Percentiles rank a stretch among this genome's conserved stretches.
These are phyloP conservation scores for Wallacemonas sp. DNA, from an alignment of 208 protist genomes.

Conservation along the genomic window DNA sequence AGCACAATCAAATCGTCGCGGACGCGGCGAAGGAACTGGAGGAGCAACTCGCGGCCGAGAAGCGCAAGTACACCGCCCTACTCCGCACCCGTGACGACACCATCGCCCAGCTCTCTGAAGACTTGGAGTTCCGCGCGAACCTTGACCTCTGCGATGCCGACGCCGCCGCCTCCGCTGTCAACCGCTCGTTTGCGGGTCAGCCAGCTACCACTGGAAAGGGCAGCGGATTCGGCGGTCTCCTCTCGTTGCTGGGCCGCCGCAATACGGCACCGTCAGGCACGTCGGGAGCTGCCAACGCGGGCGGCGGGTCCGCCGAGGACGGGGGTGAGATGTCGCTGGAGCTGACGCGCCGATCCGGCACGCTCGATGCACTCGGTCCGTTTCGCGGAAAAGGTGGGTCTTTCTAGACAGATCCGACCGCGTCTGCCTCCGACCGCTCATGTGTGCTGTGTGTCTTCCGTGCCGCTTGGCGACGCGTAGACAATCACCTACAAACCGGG, in stretches of 20 bases:
- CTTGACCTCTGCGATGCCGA: slow-evolving; percentile 45
- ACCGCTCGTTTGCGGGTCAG: not conserved
- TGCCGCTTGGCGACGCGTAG: too few relatives aligned
- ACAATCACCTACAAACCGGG: too few relatives aligned
- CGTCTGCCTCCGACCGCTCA: too few relatives aligned
- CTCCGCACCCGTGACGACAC: slow-evolving; percentile 13
- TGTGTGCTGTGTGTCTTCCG: too few relatives aligned
- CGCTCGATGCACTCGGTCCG: not conserved
- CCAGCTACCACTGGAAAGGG: not conserved
- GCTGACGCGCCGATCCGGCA: not conserved
- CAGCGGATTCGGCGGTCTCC: not conserved
- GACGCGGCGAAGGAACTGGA: slow-evolving; percentile 28
- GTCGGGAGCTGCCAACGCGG: not conserved
- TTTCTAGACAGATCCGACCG: too few relatives aligned
- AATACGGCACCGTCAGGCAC: not conserved
- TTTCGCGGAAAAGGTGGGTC: not conserved
- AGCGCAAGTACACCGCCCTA: slow-evolving; percentile 22
- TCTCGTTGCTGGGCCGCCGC: not conserved
- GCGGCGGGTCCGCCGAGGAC: not conserved
- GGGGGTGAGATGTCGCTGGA: not conserved
- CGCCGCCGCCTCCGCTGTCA: not conserved
- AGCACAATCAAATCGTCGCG: slow-evolving; percentile 15
- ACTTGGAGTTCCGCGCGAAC: slow-evolving; percentile 51
- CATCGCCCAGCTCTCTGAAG: slow-evolving; percentile 39
- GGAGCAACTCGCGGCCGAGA: slow-evolving; percentile 22